Conservation (phyloP, 2,329 filamentous ascomycete species). For the Madurella fahalii region DNA sequence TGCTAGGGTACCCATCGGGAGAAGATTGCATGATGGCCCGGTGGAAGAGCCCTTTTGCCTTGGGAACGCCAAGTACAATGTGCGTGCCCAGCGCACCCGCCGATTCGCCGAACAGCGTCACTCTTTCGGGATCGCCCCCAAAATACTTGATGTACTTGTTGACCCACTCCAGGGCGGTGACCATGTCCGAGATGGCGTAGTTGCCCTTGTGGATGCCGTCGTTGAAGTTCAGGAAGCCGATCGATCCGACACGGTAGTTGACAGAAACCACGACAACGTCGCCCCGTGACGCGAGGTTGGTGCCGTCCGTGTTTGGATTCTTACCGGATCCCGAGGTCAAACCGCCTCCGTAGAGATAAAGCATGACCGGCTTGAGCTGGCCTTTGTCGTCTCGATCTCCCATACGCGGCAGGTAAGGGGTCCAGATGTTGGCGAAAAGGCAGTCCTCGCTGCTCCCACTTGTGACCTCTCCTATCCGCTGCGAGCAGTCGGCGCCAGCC, state of each 20-base stretch:
- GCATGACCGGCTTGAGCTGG: constrained; percentile 41
- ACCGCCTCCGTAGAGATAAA: constrained; percentile 44
- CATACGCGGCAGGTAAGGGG: constrained; percentile 30
- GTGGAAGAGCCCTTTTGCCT: constrained; percentile 30
- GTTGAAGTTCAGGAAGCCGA: constrained; percentile 29
- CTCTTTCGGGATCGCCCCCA: constrained; percentile 31
- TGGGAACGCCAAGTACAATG: constrained; percentile 27
- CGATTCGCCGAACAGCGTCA: constrained; percentile 37
- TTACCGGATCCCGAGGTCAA: constrained; percentile 39
- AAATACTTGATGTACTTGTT: constrained; percentile 34
- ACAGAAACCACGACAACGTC: constrained; percentile 42
- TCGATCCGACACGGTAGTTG: constrained; percentile 37
- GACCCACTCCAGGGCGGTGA: constrained; percentile 38
- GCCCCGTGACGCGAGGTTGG: constrained; percentile 41
- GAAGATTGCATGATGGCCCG: constrained; percentile 31
- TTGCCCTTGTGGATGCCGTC: constrained; percentile 38
- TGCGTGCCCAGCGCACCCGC: constrained; percentile 27
- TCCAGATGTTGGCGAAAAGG: constrained; percentile 39
- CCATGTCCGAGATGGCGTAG: constrained; percentile 40
- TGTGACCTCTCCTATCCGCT: constrained; percentile 30
- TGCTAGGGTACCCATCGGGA: constrained; percentile 25
- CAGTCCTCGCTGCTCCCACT: constrained; percentile 32
- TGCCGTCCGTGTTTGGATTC: constrained; percentile 43
- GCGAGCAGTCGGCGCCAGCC: constrained; percentile 31
- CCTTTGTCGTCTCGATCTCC: constrained; percentile 15